These are phyloP conservation scores for Closterium sp. DNA, from an alignment of 139 green algal genomes.

Conservation along the genomic window DNA sequence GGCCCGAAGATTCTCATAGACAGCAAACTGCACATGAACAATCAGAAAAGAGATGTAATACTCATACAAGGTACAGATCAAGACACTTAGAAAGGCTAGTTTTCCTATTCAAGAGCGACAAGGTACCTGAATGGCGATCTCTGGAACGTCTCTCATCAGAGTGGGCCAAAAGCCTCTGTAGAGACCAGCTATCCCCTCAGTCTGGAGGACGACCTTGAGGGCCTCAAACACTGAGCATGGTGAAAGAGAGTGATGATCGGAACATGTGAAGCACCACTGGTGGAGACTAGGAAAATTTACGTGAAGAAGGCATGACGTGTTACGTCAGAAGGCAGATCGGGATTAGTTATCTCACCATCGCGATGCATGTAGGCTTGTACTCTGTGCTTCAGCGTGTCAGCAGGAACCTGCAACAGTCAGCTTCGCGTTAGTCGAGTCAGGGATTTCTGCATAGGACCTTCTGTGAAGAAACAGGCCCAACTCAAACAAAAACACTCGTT, in stretches of 20 bases:
- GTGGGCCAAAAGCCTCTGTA: conserved; percentile 72
- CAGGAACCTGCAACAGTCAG: conserved; percentile 61
- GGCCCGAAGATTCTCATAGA: conserved; percentile 62
- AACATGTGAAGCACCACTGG: too few species aligned
- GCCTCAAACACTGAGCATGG: conserved; percentile 54
- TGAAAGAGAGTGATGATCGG: too few species aligned
- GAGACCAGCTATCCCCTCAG: conserved; percentile 64
- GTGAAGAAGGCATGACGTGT: not conserved
- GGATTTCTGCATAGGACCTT: too few species aligned
- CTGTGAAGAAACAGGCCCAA: too few species aligned
- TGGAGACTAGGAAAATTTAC: not conserved
- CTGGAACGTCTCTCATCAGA: conserved; percentile 70
- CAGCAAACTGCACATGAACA: conserved; percentile 56
- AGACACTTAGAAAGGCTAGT: not conserved
- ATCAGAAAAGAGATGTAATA: not conserved
- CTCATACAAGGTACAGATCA: not conserved
- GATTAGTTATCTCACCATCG: conserved; percentile 40
- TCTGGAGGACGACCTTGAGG: conserved; percentile 47
- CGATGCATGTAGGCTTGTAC: conserved; percentile 74
- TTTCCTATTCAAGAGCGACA: not conserved
- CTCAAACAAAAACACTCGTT: too few species aligned
- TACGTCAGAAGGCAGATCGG: not conserved
- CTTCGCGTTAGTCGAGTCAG: not conserved
- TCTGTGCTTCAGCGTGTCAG: conserved; percentile 73
- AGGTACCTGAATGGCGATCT: conserved; percentile 69